Percentiles rank a stretch among this genome's conserved stretches.
phyloP scores from a whole-genome alignment of 345 rosid species.

The Euphorbia pulcherrima region DNA sequence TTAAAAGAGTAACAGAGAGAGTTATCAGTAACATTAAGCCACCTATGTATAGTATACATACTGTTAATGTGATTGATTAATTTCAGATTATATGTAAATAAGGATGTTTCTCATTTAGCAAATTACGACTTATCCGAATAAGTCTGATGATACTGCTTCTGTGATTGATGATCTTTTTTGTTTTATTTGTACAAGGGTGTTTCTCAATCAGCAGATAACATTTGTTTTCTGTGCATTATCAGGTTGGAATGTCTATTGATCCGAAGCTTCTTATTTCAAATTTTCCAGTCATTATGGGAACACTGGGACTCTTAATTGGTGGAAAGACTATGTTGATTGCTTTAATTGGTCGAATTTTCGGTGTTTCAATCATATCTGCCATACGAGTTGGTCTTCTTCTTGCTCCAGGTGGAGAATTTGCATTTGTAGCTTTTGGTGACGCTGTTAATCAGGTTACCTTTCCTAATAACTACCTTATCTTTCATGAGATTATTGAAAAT shows the following conservation, averaged over 20 bases:
- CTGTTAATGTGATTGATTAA: constrained; percentile 12
- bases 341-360: constrained; percentile 72
- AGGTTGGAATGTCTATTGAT: constrained; percentile 99
- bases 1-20: not conserved
- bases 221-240: constrained; percentile 33
- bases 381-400: constrained; percentile 90
- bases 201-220: constrained; percentile 26
- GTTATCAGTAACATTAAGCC: not conserved
- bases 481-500: constrained; percentile 7
- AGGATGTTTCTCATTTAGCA: constrained; percentile 18
- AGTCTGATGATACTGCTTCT: not conserved
- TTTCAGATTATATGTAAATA: constrained; percentile 15
- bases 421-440: constrained; percentile 98
- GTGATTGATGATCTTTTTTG: not conserved
- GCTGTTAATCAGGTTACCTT: constrained; percentile 87
- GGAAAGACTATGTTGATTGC: constrained; percentile 82
- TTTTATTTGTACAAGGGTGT: constrained; percentile 10
- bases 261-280: constrained; percentile 90
- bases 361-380: constrained; percentile 82
- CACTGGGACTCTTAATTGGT: constrained; percentile 73
- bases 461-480: constrained; percentile 10
- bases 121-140: constrained; percentile 2
- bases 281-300: constrained; percentile 71
- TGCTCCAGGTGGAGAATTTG: constrained; percentile 99
- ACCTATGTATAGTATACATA: not conserved